phyloP scores from a whole-genome alignment of 805 yeast species.

The Limtongozyma cylindracea region DNA sequence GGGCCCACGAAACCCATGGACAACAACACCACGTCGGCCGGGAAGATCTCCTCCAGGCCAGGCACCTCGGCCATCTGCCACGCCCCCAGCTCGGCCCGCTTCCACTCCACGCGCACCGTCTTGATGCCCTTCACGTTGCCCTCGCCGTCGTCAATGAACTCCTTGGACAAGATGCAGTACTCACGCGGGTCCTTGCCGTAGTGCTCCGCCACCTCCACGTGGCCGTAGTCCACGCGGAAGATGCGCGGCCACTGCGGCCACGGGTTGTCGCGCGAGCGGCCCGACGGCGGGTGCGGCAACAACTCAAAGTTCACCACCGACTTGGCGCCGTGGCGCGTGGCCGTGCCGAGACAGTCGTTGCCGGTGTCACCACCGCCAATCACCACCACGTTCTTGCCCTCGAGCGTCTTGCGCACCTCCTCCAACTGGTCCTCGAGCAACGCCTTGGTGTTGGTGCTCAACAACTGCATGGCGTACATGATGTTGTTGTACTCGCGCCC shows the following conservation, averaged over 20 bases:
- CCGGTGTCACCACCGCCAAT: conserved; percentile 99
- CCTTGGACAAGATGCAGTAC: conserved; percentile 84
- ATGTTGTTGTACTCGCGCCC: conserved; percentile 82
- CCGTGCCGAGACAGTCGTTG: conserved; percentile 94
- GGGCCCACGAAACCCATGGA: conserved; percentile 98
- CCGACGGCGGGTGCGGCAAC: conserved; percentile 73
- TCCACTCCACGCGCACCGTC: conserved; percentile 97
- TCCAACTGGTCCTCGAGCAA: conserved; percentile 61
- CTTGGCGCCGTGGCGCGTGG: conserved; percentile 92
- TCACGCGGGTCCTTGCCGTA: conserved; percentile 97
- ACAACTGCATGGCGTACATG: conserved; percentile 83
- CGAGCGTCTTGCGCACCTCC: conserved; percentile 40
- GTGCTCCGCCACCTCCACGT: conserved; percentile 80
- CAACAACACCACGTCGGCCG: conserved; percentile 79
- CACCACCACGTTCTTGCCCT: conserved; percentile 80
- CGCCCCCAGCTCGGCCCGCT: conserved; percentile 80
- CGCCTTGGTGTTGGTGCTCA: conserved; percentile 75
- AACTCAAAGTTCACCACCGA: conserved; percentile 86
- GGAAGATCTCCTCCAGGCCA: conserved; percentile 79
- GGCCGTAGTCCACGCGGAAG: conserved; percentile 96
- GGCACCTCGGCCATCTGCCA: conserved; percentile 99
- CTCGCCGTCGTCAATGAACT: conserved; percentile 82
- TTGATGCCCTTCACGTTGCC: conserved; percentile 91
- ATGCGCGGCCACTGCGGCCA: conserved; percentile 99
- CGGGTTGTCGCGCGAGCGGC: conserved; percentile 84